A percentile compares a stretch with the other conserved stretches of the same genome.
Conservation (phyloP, 1,139 yeast species). For the Saccharomycopsis phalli region DNA sequence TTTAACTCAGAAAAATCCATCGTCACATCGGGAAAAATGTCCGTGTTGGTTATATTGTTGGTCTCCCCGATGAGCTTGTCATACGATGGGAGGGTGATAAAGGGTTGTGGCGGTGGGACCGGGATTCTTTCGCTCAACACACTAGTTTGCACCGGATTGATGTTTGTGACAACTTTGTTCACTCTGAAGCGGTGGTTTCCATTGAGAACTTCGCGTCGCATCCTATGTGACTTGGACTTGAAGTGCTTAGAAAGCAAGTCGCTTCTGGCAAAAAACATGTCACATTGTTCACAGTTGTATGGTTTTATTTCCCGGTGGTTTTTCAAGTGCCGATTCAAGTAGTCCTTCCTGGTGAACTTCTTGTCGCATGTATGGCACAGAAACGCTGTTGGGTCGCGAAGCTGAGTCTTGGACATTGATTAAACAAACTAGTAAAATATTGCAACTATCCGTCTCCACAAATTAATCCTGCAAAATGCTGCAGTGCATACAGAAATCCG, state of each 20-base stretch:
- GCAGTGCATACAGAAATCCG: no score
- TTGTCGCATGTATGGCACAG: slow-evolving; percentile 15
- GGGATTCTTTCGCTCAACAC: slow-evolving; percentile 4
- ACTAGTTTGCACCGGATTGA: background rate
- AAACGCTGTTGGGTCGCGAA: background rate
- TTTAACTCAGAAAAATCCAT: no score
- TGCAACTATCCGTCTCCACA: no score
- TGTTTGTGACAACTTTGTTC: background rate
- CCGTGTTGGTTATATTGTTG: background rate
- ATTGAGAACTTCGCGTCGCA: background rate
- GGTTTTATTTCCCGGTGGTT: slow-evolving; percentile 19
- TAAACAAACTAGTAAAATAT: no score
- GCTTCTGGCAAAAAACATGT: slow-evolving; percentile 16
- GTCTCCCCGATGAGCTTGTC: background rate
- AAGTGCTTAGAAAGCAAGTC: slow-evolving; percentile 19
- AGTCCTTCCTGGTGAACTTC: slow-evolving; percentile 19
- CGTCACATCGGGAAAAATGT: slow-evolving; percentile 7
- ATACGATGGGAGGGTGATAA: slow-evolving; percentile 3
- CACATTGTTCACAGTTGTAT: slow-evolving; percentile 17
- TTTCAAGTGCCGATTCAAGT: slow-evolving; percentile 18
- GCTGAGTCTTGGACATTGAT: no score
- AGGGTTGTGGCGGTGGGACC: slow-evolving; percentile 15
- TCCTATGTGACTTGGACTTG: slow-evolving; percentile 9
- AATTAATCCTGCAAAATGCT: no score
- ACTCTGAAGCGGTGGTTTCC: background rate